Conservation (phyloP, 345 rosid species). For the Crucihimalaya himalaica region DNA sequence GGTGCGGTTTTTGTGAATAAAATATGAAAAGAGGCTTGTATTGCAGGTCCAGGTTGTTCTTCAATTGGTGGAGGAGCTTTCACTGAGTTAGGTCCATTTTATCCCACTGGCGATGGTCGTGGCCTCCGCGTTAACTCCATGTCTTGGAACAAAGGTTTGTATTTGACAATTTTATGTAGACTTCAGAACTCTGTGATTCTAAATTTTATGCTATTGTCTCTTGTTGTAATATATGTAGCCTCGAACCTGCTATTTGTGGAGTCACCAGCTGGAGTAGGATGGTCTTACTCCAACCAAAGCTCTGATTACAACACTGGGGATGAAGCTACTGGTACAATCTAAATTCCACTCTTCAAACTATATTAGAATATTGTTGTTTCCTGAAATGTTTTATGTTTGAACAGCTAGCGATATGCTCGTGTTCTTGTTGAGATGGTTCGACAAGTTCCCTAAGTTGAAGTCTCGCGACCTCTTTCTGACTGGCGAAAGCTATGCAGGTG, state of each 20-base stretch:
- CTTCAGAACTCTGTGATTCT: neutral
- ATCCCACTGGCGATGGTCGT: slow-evolving; percentile 75
- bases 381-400: slow-evolving; percentile 1
- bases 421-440: slow-evolving; percentile 73
- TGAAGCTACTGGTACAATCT: slow-evolving; percentile 52
- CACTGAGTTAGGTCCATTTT: slow-evolving; percentile 92
- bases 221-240: slow-evolving; percentile 41
- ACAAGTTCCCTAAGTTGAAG: slow-evolving; percentile 75
- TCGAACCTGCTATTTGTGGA: slow-evolving; percentile 89
- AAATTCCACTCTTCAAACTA: neutral
- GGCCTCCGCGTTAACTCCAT: slow-evolving; percentile 68
- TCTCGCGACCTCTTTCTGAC: slow-evolving; percentile 70
- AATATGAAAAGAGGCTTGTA: neutral
- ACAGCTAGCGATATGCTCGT: slow-evolving; percentile 70
- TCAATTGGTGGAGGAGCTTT: slow-evolving; percentile 93
- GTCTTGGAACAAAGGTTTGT: slow-evolving; percentile 84
- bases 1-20: neutral
- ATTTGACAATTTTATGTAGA: neutral
- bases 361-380: neutral
- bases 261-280: slow-evolving; percentile 94
- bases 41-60: slow-evolving; percentile 90
- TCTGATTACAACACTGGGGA: slow-evolving; percentile 77
- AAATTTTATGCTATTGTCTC: neutral
- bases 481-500: slow-evolving; percentile 98
- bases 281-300: slow-evolving; percentile 85